Evolutionary conservation across 768 basidiomycete genomes (phyloP), one percentile per base, ranked within the genome.

Genomic region (Pisolithus microcarpus): DNA sequence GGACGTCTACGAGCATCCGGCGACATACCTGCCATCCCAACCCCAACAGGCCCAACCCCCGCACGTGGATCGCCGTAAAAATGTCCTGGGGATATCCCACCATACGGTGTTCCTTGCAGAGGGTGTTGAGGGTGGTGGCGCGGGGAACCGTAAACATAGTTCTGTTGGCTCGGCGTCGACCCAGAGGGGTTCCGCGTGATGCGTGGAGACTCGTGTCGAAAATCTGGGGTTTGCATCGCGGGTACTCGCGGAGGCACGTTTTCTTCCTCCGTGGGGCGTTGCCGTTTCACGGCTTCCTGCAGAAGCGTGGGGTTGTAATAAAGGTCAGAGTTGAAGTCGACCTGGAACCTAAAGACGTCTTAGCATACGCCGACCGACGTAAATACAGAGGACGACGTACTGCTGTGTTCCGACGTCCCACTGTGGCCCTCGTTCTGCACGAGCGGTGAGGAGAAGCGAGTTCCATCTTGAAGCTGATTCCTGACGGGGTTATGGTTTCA

Each of bases 381-480:
- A 1, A 30, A 21, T 34, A 11, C 19, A 26, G 18, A 39, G 31
- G 31, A 26, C 30, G 44, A 75, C 85, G 58, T 58, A 91, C 89
- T 86, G 83, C 64, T 91, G 88, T 13, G 89, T 89, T 16, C 86
- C 86, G 37, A 90, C 74, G 63, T 91, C 89, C 88, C 88, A 91
- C 59, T 90, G 88, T 4, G 89, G 89, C 0, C 89, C 89, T 53
- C 89, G 74, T 52, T 85, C 81, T 7, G 88, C 89, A 36, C 89
- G 78, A 3, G 89, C 89, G 24, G 82, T 84, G 53, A 81, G 77
- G 43, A 91, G 72, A 48, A 89, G 58, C 0, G 88, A 90, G 58
- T 91, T 91, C 89, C 89, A 91, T 56, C 89, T 85, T 9, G 86
- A 88, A 9, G 89, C 86, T 60, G 80, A 82, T 64, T 91, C 88